A percentile compares a stretch with the other conserved stretches of the same genome.
Evolutionary conservation across 352 stramenopile species (phyloP).

Genomic region (Phytopythium mirpurense): DNA sequence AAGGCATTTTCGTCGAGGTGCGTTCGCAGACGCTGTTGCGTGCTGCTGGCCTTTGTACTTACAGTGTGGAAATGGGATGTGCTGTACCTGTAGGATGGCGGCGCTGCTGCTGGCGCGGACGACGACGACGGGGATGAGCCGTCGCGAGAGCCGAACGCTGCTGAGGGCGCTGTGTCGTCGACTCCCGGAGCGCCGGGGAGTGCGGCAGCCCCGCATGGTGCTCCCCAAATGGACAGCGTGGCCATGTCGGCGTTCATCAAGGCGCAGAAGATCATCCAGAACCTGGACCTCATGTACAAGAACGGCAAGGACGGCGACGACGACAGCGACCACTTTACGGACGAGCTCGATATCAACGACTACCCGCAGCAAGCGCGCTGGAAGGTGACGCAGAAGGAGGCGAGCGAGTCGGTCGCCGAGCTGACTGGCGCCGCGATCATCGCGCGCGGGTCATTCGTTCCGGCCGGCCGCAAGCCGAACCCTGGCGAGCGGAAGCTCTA

Average conservation of each 20-base stretch:
- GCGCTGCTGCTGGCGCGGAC: conserved; percentile 36
- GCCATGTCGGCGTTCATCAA: conserved; percentile 73
- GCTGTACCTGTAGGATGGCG: conserved; percentile 28
- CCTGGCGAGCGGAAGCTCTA: conserved; percentile 86
- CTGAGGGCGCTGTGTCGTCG: conserved; percentile 14
- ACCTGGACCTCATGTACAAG: conserved; percentile 77
- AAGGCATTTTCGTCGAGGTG: conserved; percentile 78
- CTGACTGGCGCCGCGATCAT: conserved; percentile 87
- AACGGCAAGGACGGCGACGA: conserved; percentile 24
- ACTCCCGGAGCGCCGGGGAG: no score
- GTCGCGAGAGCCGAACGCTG: conserved; percentile 16
- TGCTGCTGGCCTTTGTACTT: neutral
- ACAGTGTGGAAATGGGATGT: conserved; percentile 6
- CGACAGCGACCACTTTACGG: conserved; percentile 68
- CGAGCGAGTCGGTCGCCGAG: conserved; percentile 81
- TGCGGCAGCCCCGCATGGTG: no score
- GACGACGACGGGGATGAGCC: conserved; percentile 49
- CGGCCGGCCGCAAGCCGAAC: conserved; percentile 79
- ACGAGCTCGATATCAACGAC: conserved; percentile 94
- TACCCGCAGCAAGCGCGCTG: conserved; percentile 90
- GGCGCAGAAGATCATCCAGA: conserved; percentile 82
- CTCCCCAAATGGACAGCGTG: conserved; percentile 41
- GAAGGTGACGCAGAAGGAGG: conserved; percentile 86
- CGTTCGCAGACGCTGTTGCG: neutral
- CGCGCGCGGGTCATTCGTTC: conserved; percentile 83